Conservation (phyloP, 768 basidiomycete species). For the Phlegmacium glaucopus region DNA sequence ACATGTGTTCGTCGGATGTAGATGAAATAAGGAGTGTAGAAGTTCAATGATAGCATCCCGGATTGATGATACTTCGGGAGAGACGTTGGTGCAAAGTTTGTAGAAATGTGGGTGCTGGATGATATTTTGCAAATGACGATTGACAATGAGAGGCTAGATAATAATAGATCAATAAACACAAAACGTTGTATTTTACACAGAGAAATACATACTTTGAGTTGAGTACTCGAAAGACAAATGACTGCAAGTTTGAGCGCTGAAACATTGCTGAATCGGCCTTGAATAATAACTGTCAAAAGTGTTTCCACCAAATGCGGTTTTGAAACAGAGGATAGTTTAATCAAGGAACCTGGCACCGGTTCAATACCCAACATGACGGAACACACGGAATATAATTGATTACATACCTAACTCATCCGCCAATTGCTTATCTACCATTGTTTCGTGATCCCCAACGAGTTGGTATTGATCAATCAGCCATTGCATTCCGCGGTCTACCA, state of each 20-base stretch:
- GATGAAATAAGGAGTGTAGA: constrained; percentile 63
- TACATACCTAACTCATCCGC: constrained; percentile 40
- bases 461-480: constrained; percentile 51
- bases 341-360: constrained; percentile 25
- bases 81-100: constrained; percentile 32
- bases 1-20: constrained; percentile 80
- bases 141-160: constrained; percentile 63
- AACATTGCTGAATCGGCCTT: constrained; percentile 48
- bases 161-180: not conserved
- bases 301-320: constrained; percentile 71
- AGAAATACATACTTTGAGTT: constrained; percentile 57
- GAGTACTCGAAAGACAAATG: constrained; percentile 34
- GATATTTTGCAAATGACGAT: constrained; percentile 72
- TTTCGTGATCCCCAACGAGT: constrained; percentile 18
- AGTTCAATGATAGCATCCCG: constrained; percentile 52
- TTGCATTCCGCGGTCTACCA: constrained; percentile 47
- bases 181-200: not conserved
- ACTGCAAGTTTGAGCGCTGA: constrained; percentile 41
- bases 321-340: constrained; percentile 26
- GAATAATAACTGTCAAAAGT: constrained; percentile 59
- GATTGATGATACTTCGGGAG: constrained; percentile 18
- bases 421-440: constrained; percentile 15
- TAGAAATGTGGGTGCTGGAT: constrained; percentile 68
- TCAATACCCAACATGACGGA: constrained; percentile 1
- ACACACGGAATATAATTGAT: constrained; percentile 3